Base-by-base conservation (phyloP, 2,329 filamentous ascomycete species). In the Fusarium euwallaceae region DNA sequence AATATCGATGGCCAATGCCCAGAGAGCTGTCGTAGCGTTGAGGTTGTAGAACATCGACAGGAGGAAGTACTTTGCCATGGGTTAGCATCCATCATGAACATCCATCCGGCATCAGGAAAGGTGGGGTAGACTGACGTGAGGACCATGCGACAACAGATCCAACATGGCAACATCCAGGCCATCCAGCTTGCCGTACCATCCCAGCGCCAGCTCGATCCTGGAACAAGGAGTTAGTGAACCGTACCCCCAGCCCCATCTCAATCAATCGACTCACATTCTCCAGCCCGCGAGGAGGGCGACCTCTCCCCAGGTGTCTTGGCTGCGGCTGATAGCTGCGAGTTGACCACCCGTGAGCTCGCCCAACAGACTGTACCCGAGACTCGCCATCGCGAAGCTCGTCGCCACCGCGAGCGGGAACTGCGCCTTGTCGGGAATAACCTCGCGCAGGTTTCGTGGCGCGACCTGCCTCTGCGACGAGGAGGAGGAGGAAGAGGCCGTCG, bases 1-100 rank as follows among this genome's bases (percentile, higher is more conserved):
- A 62, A 93, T 85, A 77, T 95, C 93, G 78, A 96, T 92, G 37
- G 84, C 81, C 61, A 95, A 88, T 39, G 90, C 90, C 43, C 89
- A 85, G 34, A 91, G 78, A 22, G 92, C 87, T 0, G 93, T 92
- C 63, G 86, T 82, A 29, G 89, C 85, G 29, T 89, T 88, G 75
- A 97, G 88, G 39, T 87, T 84, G 88, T 97, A 98, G 86, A 97
- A 98, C 62, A 91, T 91, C 34, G 88, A 87, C 32, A 97, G 87
- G 51, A 98, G 91, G 80, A 93, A 94, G 72, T 93, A 90, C 90
- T 92, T 12, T 20, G 24, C 34, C 16, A 55, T n/a, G 22, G 24
- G 75, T 78, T 34, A 79, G 73, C 37, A 37, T 70, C 16, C 37
- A 37, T 67, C n/a, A 39, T 48, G n/a, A 29, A 39, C 22, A 45